These are phyloP conservation scores for Bullera alba DNA, from an alignment of 768 basidiomycete species.

Conservation along the genomic window DNA sequence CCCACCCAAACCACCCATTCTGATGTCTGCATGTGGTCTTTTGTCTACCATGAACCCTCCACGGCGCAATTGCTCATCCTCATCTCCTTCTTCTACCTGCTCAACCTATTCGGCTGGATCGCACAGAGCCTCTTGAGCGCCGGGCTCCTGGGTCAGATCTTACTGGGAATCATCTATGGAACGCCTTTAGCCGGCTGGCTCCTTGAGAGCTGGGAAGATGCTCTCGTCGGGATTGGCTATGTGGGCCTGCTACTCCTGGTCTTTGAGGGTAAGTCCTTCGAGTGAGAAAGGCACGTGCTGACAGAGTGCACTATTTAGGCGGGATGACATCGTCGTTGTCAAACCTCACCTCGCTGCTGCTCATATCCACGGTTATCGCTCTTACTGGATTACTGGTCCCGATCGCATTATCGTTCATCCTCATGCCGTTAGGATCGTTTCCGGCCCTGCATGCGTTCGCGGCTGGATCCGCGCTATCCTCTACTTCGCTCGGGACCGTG, in stretches of 20 bases:
- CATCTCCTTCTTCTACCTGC: constrained; percentile 55
- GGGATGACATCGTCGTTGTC: constrained; percentile 54
- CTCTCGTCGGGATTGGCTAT: constrained; percentile 52
- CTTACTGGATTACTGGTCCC: constrained; percentile 51
- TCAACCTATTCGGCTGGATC: constrained; percentile 52
- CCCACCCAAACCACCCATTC: too few species aligned
- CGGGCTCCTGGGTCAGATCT: constrained; percentile 54
- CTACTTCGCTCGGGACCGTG: constrained; percentile 63
- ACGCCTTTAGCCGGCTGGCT: constrained; percentile 52
- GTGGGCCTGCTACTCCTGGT: constrained; percentile 54
- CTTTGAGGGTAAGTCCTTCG: constrained; percentile 49
- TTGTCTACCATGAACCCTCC: constrained; percentile 46
- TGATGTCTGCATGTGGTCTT: too few species aligned
- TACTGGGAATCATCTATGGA: constrained; percentile 56
- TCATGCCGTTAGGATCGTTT: constrained; percentile 53
- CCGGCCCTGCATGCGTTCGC: constrained; percentile 56
- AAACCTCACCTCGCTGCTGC: constrained; percentile 51
- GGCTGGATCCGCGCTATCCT: constrained; percentile 58
- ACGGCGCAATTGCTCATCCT: constrained; percentile 50
- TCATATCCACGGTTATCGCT: constrained; percentile 53
- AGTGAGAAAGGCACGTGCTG: not conserved
- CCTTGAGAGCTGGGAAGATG: constrained; percentile 48
- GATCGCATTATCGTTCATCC: constrained; percentile 40
- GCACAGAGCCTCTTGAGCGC: constrained; percentile 50
- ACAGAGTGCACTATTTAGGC: constrained; percentile 43